Evolutionary conservation across 1,284 basidiomycete genomes (phyloP).

Genomic region (Spongispora temasekensis): DNA sequence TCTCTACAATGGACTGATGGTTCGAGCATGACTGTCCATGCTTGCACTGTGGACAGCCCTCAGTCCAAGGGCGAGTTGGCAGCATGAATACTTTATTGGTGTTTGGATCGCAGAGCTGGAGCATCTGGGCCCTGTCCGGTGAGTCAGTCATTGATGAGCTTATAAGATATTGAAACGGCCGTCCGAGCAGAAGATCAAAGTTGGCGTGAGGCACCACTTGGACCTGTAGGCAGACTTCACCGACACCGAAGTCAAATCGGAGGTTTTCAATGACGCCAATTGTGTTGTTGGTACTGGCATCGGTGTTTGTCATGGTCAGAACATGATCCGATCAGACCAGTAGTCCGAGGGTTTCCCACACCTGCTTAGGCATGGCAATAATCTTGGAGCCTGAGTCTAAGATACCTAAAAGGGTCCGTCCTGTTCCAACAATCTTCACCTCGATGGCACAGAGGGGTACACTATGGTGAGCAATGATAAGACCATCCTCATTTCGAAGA

Average conservation of each 20-base stretch:
- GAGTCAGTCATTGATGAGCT: neutral
- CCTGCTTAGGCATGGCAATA: neutral
- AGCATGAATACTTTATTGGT: neutral
- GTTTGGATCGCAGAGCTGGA: neutral
- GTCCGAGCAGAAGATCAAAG: slow-evolving; percentile 1
- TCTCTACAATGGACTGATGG: neutral
- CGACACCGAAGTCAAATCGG: neutral
- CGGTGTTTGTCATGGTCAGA: neutral
- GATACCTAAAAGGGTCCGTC: neutral
- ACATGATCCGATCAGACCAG: neutral
- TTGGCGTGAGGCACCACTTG: neutral
- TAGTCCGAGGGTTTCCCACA: neutral
- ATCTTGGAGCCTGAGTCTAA: neutral
- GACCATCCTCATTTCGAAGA: neutral
- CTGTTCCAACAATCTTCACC: neutral
- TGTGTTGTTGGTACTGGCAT: no score
- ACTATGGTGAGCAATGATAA: slow-evolving; percentile 1
- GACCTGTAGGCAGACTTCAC: neutral
- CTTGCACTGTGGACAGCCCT: neutral
- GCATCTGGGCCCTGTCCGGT: neutral
- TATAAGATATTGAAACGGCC: slow-evolving; percentile 5
- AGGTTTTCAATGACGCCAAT: neutral
- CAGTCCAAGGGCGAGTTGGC: neutral
- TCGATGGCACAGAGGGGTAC: neutral
- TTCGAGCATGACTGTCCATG: no score